phyloP scores from a whole-genome alignment of 2,329 filamentous ascomycete species.

The Anthostomella pinea region DNA sequence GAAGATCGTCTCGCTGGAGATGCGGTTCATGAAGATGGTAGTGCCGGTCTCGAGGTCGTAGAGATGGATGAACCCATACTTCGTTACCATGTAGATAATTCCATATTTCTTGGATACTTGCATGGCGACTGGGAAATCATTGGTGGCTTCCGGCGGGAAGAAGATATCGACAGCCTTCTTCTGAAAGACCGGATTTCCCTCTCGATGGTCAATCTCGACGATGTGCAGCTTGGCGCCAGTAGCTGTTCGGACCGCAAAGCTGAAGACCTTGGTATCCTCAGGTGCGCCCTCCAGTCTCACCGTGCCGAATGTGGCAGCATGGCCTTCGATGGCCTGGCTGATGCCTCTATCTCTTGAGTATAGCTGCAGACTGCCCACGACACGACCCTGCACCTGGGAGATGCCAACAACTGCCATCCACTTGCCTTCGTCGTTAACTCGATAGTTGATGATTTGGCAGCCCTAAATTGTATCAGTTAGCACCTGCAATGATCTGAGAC shows the following conservation, averaged over 20 bases:
- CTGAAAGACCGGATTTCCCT: constrained; percentile 81
- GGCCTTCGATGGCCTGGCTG: constrained; percentile 96
- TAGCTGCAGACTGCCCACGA: constrained; percentile 94
- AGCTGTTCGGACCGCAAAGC: constrained; percentile 88
- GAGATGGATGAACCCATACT: constrained; percentile 98
- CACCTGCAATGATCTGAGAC: background rate
- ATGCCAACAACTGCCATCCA: constrained; percentile 99
- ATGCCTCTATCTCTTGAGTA: constrained; percentile 96
- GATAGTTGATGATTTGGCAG: constrained; percentile 99
- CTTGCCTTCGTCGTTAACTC: constrained; percentile 90
- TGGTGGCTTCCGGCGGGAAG: constrained; percentile 92
- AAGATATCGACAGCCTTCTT: constrained; percentile 98
- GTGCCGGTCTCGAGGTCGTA: constrained; percentile 96
- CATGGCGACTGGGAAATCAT: constrained; percentile 97
- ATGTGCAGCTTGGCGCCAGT: constrained; percentile 94
- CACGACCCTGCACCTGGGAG: constrained; percentile 85
- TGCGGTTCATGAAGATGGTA: constrained; percentile 99
- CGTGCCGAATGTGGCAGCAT: constrained; percentile 91
- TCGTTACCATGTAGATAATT: constrained; percentile 94
- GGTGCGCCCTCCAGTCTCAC: constrained; percentile 84
- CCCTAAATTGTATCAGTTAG: constrained; percentile 51
- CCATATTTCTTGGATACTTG: constrained; percentile 97
- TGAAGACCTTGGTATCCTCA: constrained; percentile 91
- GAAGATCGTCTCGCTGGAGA: constrained; percentile 98
- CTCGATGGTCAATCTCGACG: constrained; percentile 92